Evolutionary conservation across 1,139 yeast species (phyloP), one percentile per base, ranked within the genome.

Genomic region (Geotrichum aggregatum): DNA sequence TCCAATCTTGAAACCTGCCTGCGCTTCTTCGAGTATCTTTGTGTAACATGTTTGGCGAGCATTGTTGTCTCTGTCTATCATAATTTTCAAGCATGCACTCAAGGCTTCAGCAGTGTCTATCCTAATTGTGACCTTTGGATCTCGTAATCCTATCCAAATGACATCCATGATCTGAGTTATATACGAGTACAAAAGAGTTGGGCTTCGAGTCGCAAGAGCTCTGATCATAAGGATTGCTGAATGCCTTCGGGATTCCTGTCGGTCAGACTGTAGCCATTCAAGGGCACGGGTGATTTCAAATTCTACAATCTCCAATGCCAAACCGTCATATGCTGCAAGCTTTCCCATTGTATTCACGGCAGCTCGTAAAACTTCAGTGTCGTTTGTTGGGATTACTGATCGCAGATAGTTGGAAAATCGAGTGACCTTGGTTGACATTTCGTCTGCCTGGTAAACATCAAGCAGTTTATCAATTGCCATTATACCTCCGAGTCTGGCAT

Each of bases 261-360:
- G 83, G 60, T 84, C 91, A 21, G 84, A 76, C 54, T 86, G 91
- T 34, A 92, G 76, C 95, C 97, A 86, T 67, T 92, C 98, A 50
- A 91, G 76, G 44, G 96, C 89, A 52, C 89, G 76, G 63, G 86
- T 87, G 11, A 94, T 94, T 66, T 92, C 97, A 61, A 82, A 86
- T 58, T 91, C 97, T 28, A 92, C 97, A 67, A 92, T 84, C 53
- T 89, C 97, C 0, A 95, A 89, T 0, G 96, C 87, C 52, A 89
- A 71, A 0, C 95, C 94, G 24, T 96, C 95, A 0, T 95, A 91
- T 1, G 84, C 80, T 0, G 98, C 95, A 58, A 92, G 73, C 61
- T 84, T 85, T 6, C 98, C 98, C 60, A 92, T 74, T 0, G 96
- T 87, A 50, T 77, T 78, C 1, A 96, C 88, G 2, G 98, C 97